phyloP scores from a whole-genome alignment of 2,329 filamentous ascomycete species.

The Fusarium citri region DNA sequence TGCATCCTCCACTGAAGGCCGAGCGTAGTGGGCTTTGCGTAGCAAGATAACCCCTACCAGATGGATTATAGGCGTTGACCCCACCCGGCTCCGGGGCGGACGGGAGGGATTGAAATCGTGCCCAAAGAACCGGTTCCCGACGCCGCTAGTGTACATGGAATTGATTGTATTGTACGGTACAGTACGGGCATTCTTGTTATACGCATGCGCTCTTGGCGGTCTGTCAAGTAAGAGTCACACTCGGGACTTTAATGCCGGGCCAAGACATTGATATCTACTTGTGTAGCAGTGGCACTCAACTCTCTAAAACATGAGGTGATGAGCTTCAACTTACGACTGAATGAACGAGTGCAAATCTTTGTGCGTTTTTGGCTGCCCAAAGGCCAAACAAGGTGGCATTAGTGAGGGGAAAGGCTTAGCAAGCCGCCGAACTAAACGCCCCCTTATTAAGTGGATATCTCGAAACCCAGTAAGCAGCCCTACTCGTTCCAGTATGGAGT shows the following conservation, averaged over 20 bases:
- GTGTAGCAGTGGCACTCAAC: neutral
- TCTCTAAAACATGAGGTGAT: neutral
- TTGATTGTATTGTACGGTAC: neutral
- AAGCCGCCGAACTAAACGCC: slow-evolving; percentile 31
- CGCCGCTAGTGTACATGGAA: slow-evolving; percentile 12
- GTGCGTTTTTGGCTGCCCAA: slow-evolving; percentile 34
- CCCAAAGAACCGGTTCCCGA: slow-evolving; percentile 28
- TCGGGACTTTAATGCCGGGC: slow-evolving; percentile 36
- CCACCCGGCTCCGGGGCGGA: slow-evolving; percentile 22
- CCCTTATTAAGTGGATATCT: slow-evolving; percentile 41
- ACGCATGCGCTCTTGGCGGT: slow-evolving; percentile 14
- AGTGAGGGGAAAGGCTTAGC: slow-evolving; percentile 35
- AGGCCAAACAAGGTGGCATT: slow-evolving; percentile 47
- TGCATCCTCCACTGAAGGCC: slow-evolving; percentile 18
- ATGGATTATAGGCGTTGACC: neutral
- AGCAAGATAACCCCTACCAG: slow-evolving; percentile 6
- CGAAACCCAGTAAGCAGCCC: slow-evolving; percentile 27
- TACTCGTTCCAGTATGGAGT: slow-evolving; percentile 26
- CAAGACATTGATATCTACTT: slow-evolving; percentile 21
- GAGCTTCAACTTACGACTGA: slow-evolving; percentile 8
- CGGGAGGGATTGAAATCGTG: slow-evolving; percentile 19
- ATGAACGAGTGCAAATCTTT: slow-evolving; percentile 17
- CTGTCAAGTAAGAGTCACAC: slow-evolving; percentile 29
- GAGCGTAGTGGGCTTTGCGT: slow-evolving; percentile 8
- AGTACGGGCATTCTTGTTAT: neutral